Evolutionary conservation across 1,284 basidiomycete species (phyloP), one percentile per base, ranked within the genome.

Genomic region (Lignosus rhinocerotis): DNA sequence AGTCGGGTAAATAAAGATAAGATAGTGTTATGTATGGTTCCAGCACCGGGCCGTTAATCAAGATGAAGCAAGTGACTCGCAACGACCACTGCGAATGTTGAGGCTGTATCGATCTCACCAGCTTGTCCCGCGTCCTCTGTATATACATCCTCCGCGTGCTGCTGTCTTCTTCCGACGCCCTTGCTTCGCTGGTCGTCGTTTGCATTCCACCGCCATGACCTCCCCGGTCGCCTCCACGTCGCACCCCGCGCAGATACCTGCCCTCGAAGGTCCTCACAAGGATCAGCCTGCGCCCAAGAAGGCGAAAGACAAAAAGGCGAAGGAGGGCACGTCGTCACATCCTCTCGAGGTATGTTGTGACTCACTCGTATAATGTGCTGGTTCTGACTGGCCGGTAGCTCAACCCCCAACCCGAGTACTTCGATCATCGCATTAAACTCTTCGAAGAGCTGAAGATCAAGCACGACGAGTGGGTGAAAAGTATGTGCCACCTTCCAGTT

Each of bases 391-490:
- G n/a, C 16, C 32, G 16, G 17, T 62, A 96, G 90, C 78, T 96
- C 53, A 82, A 86, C 75, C 95, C 96, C 25, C 83, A 80, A 17
- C 95, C 96, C 17, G 87, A 83, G 54, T 98, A 88, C 81, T 91
- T 98, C 75, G 90, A 90, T 68, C 88, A 92, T 73, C 88, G 96
- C 58, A 86, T 98, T 75, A 87, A 88, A 72, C 86, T 98, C 69
- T 99, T 95, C 69, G 92, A 98, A 53, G 81, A 92, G 72, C 80
- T 96, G 66, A 96, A 96, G 76, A 86, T 82, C 16, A 90, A 97
- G 76, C 85, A 96, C 69, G 91, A 93, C 69, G 87, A 86, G 52
- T 89, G 84, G 71, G 81, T 94, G 3, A 87, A 90, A 74, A 80
- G 93, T 93, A 62, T 60, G 75, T 70, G 11, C 4, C 6, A 8